phyloP scores from a whole-genome alignment of 306 rosid species.

The Delonix regia region DNA sequence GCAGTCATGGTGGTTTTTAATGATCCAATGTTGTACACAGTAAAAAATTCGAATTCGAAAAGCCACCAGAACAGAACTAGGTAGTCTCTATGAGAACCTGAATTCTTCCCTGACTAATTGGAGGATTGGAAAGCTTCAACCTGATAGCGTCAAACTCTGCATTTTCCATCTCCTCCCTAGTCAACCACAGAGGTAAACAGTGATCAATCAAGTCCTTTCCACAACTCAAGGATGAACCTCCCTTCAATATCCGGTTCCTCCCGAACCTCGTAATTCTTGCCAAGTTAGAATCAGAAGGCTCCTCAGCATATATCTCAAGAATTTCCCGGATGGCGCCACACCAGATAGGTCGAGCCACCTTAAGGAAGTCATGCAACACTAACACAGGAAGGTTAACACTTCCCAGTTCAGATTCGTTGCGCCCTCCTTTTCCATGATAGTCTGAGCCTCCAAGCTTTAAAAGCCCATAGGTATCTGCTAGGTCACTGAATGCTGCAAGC shows the following conservation, averaged over 20 bases:
- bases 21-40: too few species aligned
- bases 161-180: conserved; percentile 77
- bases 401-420: conserved; percentile 81
- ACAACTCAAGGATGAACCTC: conserved; percentile 54
- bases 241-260: conserved; percentile 55
- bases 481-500: conserved; percentile 75
- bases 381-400: conserved; percentile 89
- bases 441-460: conserved; percentile 96
- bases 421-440: conserved; percentile 88
- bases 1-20: too few species aligned
- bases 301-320: conserved; percentile 65
- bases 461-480: conserved; percentile 77
- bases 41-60: too few species aligned
- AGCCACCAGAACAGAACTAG: conserved; percentile 24
- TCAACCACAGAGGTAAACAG: conserved; percentile 77
- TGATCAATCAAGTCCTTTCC: conserved; percentile 69
- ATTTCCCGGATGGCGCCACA: conserved; percentile 68
- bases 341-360: conserved; percentile 87
- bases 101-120: conserved; percentile 47
- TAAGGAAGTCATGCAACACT: conserved; percentile 73
- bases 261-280: conserved; percentile 66
- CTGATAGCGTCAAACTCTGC: conserved; percentile 70
- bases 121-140: conserved; percentile 69
- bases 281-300: conserved; percentile 82
- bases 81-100: conserved; percentile 53